Evolutionary conservation across 2,329 filamentous ascomycete species (phyloP).

Genomic region (Phyllachora maydis): DNA sequence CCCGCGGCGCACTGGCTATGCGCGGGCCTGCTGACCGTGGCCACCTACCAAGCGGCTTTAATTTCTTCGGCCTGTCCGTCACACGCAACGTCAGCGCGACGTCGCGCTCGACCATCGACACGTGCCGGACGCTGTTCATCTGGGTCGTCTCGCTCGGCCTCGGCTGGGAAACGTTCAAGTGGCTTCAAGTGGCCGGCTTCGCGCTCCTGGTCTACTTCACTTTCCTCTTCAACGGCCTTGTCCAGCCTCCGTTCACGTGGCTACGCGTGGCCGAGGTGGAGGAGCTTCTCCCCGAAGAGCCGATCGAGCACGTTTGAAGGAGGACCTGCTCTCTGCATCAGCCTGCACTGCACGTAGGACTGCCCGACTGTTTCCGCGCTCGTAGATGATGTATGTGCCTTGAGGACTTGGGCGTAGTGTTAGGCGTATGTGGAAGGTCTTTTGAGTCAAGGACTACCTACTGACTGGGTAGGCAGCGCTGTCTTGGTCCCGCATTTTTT

Average conservation of each 20-base stretch:
- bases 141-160: constrained; percentile 88
- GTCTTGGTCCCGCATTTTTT: no score
- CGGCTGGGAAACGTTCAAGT: constrained; percentile 96
- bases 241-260: constrained; percentile 59
- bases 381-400: no score
- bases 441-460: no score
- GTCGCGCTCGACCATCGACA: constrained; percentile 88
- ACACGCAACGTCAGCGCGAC: constrained; percentile 81
- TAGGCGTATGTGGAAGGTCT: no score
- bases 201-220: constrained; percentile 85
- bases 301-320: constrained; percentile 68
- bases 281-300: constrained; percentile 60
- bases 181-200: constrained; percentile 83
- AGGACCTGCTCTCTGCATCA: no score
- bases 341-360: no score
- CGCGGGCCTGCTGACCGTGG: no score
- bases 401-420: no score
- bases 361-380: no score
- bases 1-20: background rate
- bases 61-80: constrained; percentile 93
- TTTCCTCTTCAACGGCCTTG: constrained; percentile 86
- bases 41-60: constrained; percentile 54
- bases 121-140: constrained; percentile 91
- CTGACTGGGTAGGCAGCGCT: no score
- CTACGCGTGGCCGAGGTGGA: constrained; percentile 37